Evolutionary conservation across 108 stramenopile genomes (phyloP).

Genomic region (Skeletonema tropicum): DNA sequence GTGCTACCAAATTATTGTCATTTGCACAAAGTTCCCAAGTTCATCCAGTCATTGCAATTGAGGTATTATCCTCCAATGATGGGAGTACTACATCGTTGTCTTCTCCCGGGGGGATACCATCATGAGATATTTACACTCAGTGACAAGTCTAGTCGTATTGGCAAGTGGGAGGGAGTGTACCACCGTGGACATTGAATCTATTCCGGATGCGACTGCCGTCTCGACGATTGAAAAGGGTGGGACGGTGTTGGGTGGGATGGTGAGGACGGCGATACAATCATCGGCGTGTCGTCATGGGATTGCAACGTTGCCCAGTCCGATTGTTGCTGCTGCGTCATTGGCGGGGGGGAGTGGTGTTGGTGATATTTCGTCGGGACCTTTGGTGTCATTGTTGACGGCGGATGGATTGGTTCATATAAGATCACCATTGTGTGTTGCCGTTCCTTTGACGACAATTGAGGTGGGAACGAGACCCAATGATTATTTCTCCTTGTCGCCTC

Average conservation of each 20-base stretch:
- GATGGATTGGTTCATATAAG: conserved; percentile 84
- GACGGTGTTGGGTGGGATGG: conserved; percentile 9
- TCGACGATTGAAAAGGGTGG: conserved; percentile 13
- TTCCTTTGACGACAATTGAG: conserved; percentile 81
- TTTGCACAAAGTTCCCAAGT: conserved; percentile 82
- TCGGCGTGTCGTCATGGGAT: conserved; percentile 61
- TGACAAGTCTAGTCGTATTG: conserved; percentile 53
- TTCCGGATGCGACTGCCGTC: conserved; percentile 24
- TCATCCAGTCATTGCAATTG: conserved; percentile 75
- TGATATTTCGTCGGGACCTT: conserved; percentile 32
- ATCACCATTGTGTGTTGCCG: conserved; percentile 76
- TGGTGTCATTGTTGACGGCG: conserved; percentile 68
- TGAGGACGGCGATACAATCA: conserved; percentile 14
- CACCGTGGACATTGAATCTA: conserved; percentile 62
- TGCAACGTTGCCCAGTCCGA: conserved; percentile 68
- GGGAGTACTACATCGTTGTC: conserved; percentile 20
- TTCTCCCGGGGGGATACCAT: conserved; percentile 49
- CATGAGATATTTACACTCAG: conserved; percentile 27
- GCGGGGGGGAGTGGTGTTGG: conserved; percentile 10
- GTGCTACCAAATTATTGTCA: conserved; percentile 56
- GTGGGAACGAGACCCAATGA: conserved; percentile 90
- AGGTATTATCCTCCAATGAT: conserved; percentile 29
- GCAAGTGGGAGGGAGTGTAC: conserved; percentile 84
- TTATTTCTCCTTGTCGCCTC: conserved; percentile 67
- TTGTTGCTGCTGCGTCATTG: conserved; percentile 67